These are phyloP conservation scores for Patellaria atrata DNA, from an alignment of 495 filamentous ascomycete genomes.

Conservation along the genomic window DNA sequence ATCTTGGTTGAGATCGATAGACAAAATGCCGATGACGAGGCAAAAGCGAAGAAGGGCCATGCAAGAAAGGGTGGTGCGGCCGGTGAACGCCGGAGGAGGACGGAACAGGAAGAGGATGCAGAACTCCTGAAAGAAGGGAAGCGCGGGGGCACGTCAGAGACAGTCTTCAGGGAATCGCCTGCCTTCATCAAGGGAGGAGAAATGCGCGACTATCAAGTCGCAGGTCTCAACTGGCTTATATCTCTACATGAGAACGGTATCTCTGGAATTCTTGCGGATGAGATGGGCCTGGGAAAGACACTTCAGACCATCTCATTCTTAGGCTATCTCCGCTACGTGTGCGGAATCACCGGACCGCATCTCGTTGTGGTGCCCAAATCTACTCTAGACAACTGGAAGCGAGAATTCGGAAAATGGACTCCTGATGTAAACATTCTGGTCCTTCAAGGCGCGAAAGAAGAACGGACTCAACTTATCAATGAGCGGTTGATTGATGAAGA, in stretches of 20 bases:
- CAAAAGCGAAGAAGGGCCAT: slow-evolving; percentile 53
- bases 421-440: slow-evolving; percentile 91
- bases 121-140: slow-evolving; percentile 88
- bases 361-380: slow-evolving; percentile 91
- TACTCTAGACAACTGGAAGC: slow-evolving; percentile 95
- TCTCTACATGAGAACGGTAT: slow-evolving; percentile 98
- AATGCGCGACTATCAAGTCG: slow-evolving; percentile 94
- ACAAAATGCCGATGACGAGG: slow-evolving; percentile 64
- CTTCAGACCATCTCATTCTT: slow-evolving; percentile 84
- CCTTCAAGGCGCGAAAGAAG: slow-evolving; percentile 89
- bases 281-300: slow-evolving; percentile 95
- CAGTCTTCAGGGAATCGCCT: slow-evolving; percentile 85
- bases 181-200: slow-evolving; percentile 67
- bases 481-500: slow-evolving; percentile 82
- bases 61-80: slow-evolving; percentile 73
- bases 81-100: slow-evolving; percentile 65
- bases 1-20: slow-evolving; percentile 88
- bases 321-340: slow-evolving; percentile 82
- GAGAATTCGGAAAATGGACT: slow-evolving; percentile 87
- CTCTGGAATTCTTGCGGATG: slow-evolving; percentile 91
- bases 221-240: slow-evolving; percentile 94
- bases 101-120: slow-evolving; percentile 95
- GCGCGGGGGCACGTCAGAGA: slow-evolving; percentile 68
- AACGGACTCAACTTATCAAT: slow-evolving; percentile 75
- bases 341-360: slow-evolving; percentile 83